Base-by-base conservation (phyloP, 177 flowering plant species). In the Telopea speciosissima region DNA sequence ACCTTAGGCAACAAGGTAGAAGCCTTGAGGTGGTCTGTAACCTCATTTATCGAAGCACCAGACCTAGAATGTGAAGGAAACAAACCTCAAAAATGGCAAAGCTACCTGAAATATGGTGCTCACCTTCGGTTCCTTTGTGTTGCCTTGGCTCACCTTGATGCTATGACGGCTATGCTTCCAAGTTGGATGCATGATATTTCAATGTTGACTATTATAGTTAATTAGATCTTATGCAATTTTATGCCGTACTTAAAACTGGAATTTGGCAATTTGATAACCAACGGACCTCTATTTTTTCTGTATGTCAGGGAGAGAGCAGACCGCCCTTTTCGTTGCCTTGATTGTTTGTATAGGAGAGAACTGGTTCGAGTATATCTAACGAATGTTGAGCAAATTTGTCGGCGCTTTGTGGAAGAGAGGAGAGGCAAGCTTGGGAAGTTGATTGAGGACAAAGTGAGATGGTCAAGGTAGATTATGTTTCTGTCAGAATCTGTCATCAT, bases 311-410 rank as follows among this genome's bases (percentile, higher is more conserved):
- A 93, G 76, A 96, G 83, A 84, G 85, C 91, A 73, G 86, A 90
- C 70, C 92, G 96, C 2, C 98, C 97, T 24, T 96, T 93, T 72
- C 96, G 97, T 52, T 93, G 98, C 82, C 96, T 96, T 78, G 97
- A 90, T 75, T 88, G 92, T 78, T 90, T 89, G 70, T 96, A 96
- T 79, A 80, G 98, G 80, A 88, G 98, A 82, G 99, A 93, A 84
- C 95, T 96, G 77, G 92, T 96, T 74, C 83, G 98, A 54, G 98
- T 96, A 66, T 93, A 96, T 79, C 80, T 96, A 73, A 81, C 97
- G 68, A 93, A 93, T 83, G 99, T 93, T 40, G 98, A 96, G 82
- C 88, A 84, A 78, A 88, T 88, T 28, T 96, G 99, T 72, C 87
- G 95, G 33, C 90, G 92, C 63, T 91, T 88, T 84, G 88, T 91